phyloP scores from a whole-genome alignment of 176 grass and related monocot species.

The Avena sativa region DNA sequence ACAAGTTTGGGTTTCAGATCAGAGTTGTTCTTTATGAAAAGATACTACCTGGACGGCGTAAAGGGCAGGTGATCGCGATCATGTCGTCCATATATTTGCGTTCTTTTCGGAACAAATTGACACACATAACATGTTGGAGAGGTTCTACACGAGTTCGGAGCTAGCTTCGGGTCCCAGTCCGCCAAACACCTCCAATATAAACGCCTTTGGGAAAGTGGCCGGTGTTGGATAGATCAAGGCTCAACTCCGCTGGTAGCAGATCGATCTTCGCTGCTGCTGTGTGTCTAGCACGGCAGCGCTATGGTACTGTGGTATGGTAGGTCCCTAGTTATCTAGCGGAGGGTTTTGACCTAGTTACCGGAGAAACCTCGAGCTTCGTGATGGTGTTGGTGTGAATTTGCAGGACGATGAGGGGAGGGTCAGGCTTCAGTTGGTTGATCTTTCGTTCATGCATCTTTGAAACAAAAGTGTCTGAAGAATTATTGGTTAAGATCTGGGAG shows the following conservation, averaged over 20 bases:
- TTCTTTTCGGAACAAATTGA: not conserved
- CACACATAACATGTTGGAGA: not conserved
- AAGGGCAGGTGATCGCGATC: conserved; percentile 9
- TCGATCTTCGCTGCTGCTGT: not conserved
- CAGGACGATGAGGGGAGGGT: not conserved
- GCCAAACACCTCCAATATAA: not conserved
- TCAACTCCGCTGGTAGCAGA: not conserved
- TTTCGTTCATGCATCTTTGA: not conserved
- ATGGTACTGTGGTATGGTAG: not conserved
- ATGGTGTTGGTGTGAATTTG: not conserved
- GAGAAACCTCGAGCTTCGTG: not conserved
- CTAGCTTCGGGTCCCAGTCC: not conserved
- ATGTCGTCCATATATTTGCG: not conserved
- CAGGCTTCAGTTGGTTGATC: not conserved
- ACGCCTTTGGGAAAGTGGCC: not conserved
- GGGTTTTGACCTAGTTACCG: not conserved
- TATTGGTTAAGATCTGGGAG: too few relatives aligned
- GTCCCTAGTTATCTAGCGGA: not conserved
- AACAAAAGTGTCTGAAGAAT: too few relatives aligned
- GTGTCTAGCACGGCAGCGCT: not conserved
- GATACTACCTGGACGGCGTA: not conserved
- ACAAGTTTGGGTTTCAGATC: not conserved
- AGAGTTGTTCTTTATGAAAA: conserved; percentile 17
- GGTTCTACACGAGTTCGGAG: not conserved
- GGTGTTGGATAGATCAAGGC: not conserved